Evolutionary conservation across 148 eudicot species (phyloP).

Genomic region (Vaccinium myrtillus): DNA sequence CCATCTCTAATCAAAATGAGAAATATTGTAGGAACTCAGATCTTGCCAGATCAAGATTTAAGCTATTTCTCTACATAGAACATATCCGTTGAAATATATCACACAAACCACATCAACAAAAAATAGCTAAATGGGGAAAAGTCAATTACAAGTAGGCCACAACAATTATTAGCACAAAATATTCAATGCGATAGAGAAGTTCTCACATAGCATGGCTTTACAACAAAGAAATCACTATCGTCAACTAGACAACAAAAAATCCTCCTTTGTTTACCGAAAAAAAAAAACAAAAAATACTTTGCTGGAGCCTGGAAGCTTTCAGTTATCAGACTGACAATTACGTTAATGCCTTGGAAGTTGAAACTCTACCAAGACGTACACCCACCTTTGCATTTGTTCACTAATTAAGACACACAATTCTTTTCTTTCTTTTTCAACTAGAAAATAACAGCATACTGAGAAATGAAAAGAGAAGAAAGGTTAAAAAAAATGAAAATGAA

Average conservation of each 20-base stretch:
- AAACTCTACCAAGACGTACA: not conserved
- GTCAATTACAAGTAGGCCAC: not conserved
- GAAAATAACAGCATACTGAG: not conserved
- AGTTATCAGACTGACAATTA: constrained; percentile 11
- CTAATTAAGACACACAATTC: not conserved
- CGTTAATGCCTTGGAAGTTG: not conserved
- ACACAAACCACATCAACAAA: not conserved
- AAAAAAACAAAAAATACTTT: no score
- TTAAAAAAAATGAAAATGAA: not conserved
- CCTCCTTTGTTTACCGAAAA: no score
- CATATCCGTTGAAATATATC: not conserved
- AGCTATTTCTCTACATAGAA: constrained; percentile 22
- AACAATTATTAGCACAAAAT: constrained; percentile 1
- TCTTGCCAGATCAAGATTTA: constrained; percentile 19
- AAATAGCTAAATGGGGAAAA: not conserved
- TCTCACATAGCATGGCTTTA: not conserved
- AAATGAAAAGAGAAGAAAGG: not conserved
- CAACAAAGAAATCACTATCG: not conserved
- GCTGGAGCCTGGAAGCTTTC: not conserved
- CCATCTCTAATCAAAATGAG: constrained; percentile 65
- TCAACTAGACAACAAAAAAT: constrained; percentile 7
- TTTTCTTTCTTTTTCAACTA: not conserved
- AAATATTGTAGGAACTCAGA: constrained; percentile 28
- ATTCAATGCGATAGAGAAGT: not conserved
- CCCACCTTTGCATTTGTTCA: not conserved